These are phyloP conservation scores for Amylostereum chailletii DNA, from an alignment of 1,284 basidiomycete genomes.

Conservation along the genomic window DNA sequence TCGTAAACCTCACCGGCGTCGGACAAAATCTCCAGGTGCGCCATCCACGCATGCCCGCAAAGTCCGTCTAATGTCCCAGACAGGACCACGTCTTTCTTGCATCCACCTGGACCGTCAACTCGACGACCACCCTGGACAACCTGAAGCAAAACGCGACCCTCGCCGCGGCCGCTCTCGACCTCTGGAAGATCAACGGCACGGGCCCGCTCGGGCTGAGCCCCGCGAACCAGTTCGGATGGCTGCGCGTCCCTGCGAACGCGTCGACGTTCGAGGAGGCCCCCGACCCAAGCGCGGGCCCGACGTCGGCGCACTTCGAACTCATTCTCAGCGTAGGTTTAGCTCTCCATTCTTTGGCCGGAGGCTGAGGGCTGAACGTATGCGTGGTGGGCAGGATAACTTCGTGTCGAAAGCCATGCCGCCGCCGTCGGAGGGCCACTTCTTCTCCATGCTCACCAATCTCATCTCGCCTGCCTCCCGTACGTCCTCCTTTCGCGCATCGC, in stretches of 20 bases:
- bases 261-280: slow-evolving; percentile 17
- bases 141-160: slow-evolving; percentile 13
- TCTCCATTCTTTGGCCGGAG: neutral
- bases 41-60: no score
- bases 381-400: slow-evolving; percentile 3
- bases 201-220: slow-evolving; percentile 15
- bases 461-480: slow-evolving; percentile 13
- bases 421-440: slow-evolving; percentile 10
- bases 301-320: slow-evolving; percentile 9
- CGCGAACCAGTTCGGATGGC: slow-evolving; percentile 17
- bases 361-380: neutral
- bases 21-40: slow-evolving; percentile 28
- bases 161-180: slow-evolving; percentile 5
- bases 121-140: slow-evolving; percentile 17
- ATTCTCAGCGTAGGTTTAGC: slow-evolving; percentile 7
- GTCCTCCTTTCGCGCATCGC: neutral
- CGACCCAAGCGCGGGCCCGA: slow-evolving; percentile 29
- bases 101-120: slow-evolving; percentile 21
- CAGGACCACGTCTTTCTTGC: slow-evolving; percentile 21
- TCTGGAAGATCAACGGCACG: slow-evolving; percentile 19
- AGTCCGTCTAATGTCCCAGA: no score
- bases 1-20: slow-evolving; percentile 25
- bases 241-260: slow-evolving; percentile 22
- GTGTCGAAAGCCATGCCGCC: neutral
- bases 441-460: slow-evolving; percentile 7